These are phyloP conservation scores for Sporothrix schenckii DNA, from an alignment of 2,329 filamentous ascomycete genomes.

Conservation along the genomic window DNA sequence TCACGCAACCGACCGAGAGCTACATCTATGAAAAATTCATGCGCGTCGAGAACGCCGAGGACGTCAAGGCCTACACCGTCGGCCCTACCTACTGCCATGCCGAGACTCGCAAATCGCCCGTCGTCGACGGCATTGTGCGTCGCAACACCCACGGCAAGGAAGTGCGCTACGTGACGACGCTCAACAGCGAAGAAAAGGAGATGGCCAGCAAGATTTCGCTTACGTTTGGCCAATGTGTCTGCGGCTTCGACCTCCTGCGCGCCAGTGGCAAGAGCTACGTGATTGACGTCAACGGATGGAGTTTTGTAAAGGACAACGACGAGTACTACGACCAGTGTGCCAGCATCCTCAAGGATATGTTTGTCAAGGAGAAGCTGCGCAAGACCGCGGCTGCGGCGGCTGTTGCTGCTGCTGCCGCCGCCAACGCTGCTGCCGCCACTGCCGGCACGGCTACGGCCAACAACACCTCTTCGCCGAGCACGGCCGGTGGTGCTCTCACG, in stretches of 20 bases:
- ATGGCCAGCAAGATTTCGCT: conserved; percentile 89
- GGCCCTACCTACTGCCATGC: conserved; percentile 92
- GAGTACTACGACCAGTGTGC: conserved; percentile 95
- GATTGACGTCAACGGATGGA: conserved; percentile 99
- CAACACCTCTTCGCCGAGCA: background rate
- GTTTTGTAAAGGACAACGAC: conserved; percentile 98
- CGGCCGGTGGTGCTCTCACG: conserved; percentile 38
- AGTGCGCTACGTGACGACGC: conserved; percentile 86
- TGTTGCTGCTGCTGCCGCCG: conserved; percentile 38
- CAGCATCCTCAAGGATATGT: conserved; percentile 82
- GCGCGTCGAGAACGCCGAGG: conserved; percentile 93
- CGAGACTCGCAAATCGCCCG: conserved; percentile 94
- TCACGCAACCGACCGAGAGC: conserved; percentile 78
- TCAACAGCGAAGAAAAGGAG: conserved; percentile 76
- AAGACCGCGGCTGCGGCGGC: conserved; percentile 40
- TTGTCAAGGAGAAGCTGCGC: conserved; percentile 75
- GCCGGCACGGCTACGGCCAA: conserved; percentile 32
- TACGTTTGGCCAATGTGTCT: conserved; percentile 92
- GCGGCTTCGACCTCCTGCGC: conserved; percentile 90
- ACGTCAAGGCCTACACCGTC: conserved; percentile 98
- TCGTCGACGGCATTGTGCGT: conserved; percentile 92
- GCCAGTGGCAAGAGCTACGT: conserved; percentile 91
- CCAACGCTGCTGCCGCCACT: conserved; percentile 37
- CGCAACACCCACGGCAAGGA: conserved; percentile 98
- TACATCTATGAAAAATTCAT: conserved; percentile 98